Conservation (phyloP, 768 basidiomycete species). For the Boletus bicolor region DNA sequence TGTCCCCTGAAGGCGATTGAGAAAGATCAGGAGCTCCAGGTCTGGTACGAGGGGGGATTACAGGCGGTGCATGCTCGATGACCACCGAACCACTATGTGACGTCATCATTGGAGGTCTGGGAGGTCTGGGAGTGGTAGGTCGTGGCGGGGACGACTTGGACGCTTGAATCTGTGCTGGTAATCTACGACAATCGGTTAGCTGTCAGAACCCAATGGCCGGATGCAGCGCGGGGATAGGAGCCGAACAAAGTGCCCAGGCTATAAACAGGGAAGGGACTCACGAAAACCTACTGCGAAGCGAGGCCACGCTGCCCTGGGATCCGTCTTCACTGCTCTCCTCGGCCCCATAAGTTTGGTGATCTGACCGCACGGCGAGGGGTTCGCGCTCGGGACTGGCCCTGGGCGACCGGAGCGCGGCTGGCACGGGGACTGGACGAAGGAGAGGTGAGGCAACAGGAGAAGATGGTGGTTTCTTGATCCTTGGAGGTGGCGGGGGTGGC, state of each 20-base stretch:
- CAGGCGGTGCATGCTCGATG: conserved; percentile 11
- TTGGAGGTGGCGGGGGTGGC: conserved; percentile 52
- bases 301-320: conserved; percentile 33
- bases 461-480: conserved; percentile 33
- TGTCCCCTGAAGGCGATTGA: conserved; percentile 1
- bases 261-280: conserved; percentile 33
- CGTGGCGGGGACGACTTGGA: conserved; percentile 15
- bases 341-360: neutral
- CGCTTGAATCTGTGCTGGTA: neutral
- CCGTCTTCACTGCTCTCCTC: conserved; percentile 19
- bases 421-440: conserved; percentile 48
- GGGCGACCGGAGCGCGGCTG: conserved; percentile 26
- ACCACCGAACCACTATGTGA: conserved; percentile 20
- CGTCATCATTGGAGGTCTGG: conserved; percentile 15
- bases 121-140: conserved; percentile 17
- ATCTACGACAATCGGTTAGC: conserved; percentile 10
- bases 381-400: conserved; percentile 21
- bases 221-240: neutral
- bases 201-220: neutral
- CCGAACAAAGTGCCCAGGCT: neutral
- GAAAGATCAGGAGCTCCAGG: conserved; percentile 1
- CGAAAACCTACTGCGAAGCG: conserved; percentile 46
- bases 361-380: neutral
- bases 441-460: conserved; percentile 47
- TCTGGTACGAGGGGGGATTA: conserved; percentile 20